Conservation (phyloP, 2,329 filamentous ascomycete genomes). For the Pseudonectria foliicola region DNA sequence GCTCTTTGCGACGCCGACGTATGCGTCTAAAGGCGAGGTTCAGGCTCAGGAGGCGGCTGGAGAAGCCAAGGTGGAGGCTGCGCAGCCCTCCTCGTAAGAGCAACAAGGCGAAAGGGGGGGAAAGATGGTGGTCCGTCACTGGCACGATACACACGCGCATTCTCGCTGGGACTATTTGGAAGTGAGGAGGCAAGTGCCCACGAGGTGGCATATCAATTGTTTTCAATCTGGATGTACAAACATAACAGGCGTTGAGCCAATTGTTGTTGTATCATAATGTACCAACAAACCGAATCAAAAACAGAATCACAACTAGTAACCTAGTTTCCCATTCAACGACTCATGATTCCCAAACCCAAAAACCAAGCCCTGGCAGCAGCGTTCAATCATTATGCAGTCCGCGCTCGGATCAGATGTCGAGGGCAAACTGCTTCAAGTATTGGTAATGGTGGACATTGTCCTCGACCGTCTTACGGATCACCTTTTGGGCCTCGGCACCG, state of each 20-base stretch:
- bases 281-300: slow-evolving; percentile 10
- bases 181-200: too few species aligned
- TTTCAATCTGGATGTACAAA: neutral
- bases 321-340: neutral
- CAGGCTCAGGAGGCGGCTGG: slow-evolving; percentile 6
- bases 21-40: slow-evolving; percentile 12
- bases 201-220: neutral
- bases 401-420: slow-evolving; percentile 10
- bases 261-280: slow-evolving; percentile 23
- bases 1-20: slow-evolving; percentile 26
- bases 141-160: too few species aligned
- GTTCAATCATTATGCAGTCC: slow-evolving; percentile 48
- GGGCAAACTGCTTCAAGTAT: slow-evolving; percentile 65
- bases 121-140: neutral
- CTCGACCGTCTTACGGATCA: slow-evolving; percentile 65
- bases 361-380: neutral
- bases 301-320: neutral
- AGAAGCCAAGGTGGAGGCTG: too few species aligned
- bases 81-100: too few species aligned
- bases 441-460: slow-evolving; percentile 70
- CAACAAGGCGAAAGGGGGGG: too few species aligned
- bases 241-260: neutral
- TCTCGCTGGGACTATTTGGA: too few species aligned
- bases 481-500: slow-evolving; percentile 60
- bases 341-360: neutral